These are phyloP conservation scores for Pleurozium schreberi DNA, from an alignment of 225 moss, liverwort and hornwort species.

Conservation along the genomic window DNA sequence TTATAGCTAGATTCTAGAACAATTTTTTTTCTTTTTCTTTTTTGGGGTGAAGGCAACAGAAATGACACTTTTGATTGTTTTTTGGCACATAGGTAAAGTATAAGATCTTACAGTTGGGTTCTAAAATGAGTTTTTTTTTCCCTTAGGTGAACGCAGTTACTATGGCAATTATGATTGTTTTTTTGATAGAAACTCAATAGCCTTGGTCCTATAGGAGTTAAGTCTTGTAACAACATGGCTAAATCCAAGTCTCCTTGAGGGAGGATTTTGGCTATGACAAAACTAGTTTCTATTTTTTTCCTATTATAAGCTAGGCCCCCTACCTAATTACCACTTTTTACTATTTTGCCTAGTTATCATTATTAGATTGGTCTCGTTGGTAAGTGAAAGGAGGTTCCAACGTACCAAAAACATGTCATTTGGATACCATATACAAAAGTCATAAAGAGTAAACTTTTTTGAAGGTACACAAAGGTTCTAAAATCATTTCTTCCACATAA, in stretches of 20 bases:
- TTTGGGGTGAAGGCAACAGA: too few relatives aligned
- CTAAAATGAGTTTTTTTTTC: too few relatives aligned
- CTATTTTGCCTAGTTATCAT: not conserved
- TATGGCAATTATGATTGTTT: too few relatives aligned
- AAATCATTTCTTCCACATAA: not conserved
- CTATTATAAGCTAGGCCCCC: rapidly evolving
- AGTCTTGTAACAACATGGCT: not conserved
- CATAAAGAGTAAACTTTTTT: not conserved
- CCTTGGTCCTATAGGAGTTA: not conserved
- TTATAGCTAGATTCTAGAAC: too few relatives aligned
- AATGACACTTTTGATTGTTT: too few relatives aligned
- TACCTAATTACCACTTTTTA: not conserved
- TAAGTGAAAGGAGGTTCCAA: not conserved
- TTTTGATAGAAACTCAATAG: too few relatives aligned
- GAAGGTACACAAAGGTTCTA: rapidly evolving
- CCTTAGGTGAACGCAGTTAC: too few relatives aligned
- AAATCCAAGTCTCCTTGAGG: not conserved
- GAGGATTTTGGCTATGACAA: not conserved
- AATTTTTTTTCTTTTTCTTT: too few relatives aligned
- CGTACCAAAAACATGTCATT: rapidly evolving
- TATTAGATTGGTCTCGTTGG: not conserved
- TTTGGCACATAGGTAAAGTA: too few relatives aligned
- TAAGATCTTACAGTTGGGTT: too few relatives aligned
- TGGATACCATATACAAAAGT: not conserved
- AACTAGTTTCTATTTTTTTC: not conserved